Conservation (phyloP, 768 basidiomycete genomes). For the Rossbeevera mucosa region DNA sequence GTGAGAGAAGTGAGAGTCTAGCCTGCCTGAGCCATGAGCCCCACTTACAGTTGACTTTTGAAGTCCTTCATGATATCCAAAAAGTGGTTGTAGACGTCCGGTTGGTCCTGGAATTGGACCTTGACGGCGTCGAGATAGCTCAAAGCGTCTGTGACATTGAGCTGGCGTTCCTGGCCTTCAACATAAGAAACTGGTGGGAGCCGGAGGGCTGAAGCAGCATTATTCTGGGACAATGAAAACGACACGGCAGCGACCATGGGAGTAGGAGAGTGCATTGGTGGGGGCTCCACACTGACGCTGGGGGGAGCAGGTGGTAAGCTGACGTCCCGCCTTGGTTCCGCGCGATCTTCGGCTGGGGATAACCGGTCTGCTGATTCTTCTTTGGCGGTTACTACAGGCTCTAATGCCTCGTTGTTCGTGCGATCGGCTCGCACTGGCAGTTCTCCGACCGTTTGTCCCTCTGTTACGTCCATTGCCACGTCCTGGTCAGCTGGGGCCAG, state of each 20-base stretch:
- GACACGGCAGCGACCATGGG: slow-evolving; percentile 15
- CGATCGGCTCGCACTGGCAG: slow-evolving; percentile 10
- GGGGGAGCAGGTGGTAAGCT: slow-evolving; percentile 20
- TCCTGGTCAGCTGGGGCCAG: slow-evolving; percentile 21
- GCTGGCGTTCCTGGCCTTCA: slow-evolving; percentile 38
- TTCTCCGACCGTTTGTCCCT: slow-evolving; percentile 16
- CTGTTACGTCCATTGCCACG: slow-evolving; percentile 22
- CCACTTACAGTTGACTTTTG: slow-evolving; percentile 54
- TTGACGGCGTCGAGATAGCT: slow-evolving; percentile 65
- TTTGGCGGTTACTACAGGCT: background rate
- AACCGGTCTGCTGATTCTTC: slow-evolving; percentile 7
- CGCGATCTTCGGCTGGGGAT: slow-evolving; percentile 11
- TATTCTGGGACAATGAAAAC: slow-evolving; percentile 5
- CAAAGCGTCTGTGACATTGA: slow-evolving; percentile 60
- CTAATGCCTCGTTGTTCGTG: background rate
- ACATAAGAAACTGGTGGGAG: slow-evolving; percentile 21
- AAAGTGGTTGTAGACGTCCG: slow-evolving; percentile 61
- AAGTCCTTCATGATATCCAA: slow-evolving; percentile 75
- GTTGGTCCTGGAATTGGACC: slow-evolving; percentile 51
- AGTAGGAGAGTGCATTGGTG: slow-evolving; percentile 9
- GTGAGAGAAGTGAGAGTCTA: slow-evolving; percentile 4
- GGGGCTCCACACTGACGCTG: slow-evolving; percentile 6
- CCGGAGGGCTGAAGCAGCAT: slow-evolving; percentile 3
- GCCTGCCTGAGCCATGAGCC: background rate
- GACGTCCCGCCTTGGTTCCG: slow-evolving; percentile 21